Percentiles rank a stretch among this genome's conserved stretches.
These are phyloP conservation scores for Tephrocybe sp. DNA, from an alignment of 768 basidiomycete species.

Conservation along the genomic window DNA sequence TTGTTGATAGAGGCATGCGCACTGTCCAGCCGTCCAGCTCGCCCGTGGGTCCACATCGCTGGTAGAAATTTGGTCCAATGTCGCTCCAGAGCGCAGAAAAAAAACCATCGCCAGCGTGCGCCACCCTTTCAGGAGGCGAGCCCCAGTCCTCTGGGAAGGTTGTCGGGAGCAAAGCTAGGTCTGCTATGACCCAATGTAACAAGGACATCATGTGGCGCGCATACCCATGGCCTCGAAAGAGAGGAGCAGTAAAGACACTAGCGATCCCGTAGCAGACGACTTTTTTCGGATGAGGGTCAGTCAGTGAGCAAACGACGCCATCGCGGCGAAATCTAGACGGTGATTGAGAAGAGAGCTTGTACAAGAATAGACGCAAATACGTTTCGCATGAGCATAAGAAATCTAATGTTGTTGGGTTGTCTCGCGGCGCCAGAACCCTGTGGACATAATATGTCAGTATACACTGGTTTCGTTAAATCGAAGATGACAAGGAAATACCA, in stretches of 20 bases:
- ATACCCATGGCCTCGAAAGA: slow-evolving; percentile 52
- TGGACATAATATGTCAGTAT: neutral
- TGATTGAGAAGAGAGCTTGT: neutral
- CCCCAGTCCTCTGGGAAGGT: slow-evolving; percentile 40
- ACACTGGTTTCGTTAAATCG: neutral
- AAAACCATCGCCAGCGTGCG: slow-evolving; percentile 32
- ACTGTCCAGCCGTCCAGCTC: slow-evolving; percentile 42
- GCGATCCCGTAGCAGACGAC: slow-evolving; percentile 52
- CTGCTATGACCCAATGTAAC: slow-evolving; percentile 53
- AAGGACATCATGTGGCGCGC: slow-evolving; percentile 64
- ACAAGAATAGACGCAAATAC: slow-evolving; percentile 31
- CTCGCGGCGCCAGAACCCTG: slow-evolving; percentile 59
- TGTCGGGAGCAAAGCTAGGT: slow-evolving; percentile 19
- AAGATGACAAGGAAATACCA: neutral
- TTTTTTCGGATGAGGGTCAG: slow-evolving; percentile 19
- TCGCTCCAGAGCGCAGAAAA: slow-evolving; percentile 57
- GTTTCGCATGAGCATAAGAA: slow-evolving; percentile 64
- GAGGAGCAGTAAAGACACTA: slow-evolving; percentile 51
- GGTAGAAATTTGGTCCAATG: slow-evolving; percentile 46
- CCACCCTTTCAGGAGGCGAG: slow-evolving; percentile 33
- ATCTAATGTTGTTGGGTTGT: slow-evolving; percentile 45
- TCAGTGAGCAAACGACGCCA: slow-evolving; percentile 22
- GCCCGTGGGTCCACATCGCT: slow-evolving; percentile 31
- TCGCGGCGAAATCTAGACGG: slow-evolving; percentile 27
- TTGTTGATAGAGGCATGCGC: slow-evolving; percentile 31